Conservation (phyloP, 192 early-diverging fungal species). For the Irineochytrium annulatum region DNA sequence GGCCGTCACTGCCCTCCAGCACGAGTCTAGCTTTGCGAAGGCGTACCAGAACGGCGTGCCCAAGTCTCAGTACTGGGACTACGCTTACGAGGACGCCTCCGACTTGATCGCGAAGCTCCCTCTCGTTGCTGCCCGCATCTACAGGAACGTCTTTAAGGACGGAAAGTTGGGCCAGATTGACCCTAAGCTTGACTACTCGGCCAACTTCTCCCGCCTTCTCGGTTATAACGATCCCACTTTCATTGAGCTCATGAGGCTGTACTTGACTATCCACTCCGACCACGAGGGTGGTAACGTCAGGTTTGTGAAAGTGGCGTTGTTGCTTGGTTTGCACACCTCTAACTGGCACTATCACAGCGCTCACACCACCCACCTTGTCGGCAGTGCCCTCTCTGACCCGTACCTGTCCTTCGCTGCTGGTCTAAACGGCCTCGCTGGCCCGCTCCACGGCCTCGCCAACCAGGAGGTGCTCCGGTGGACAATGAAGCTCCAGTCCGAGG, state of each 20-base stretch:
- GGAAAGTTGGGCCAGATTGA: conserved; percentile 88
- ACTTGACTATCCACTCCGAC: conserved; percentile 99
- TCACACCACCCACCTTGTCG: conserved; percentile 94
- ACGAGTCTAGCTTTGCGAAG: conserved; percentile 95
- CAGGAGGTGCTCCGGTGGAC: conserved; percentile 99
- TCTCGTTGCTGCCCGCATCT: conserved; percentile 94
- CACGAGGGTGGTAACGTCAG: conserved; percentile 99
- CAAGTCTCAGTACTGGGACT: conserved; percentile 96
- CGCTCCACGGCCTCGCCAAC: conserved; percentile 99
- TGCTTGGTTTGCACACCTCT: neutral
- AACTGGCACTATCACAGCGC: conserved; percentile 49
- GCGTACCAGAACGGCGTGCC: conserved; percentile 89
- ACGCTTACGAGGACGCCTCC: conserved; percentile 93
- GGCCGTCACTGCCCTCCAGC: conserved; percentile 95
- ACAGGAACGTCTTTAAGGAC: conserved; percentile 98
- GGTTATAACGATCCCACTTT: conserved; percentile 89
- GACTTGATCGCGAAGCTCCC: conserved; percentile 99
- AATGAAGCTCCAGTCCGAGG: conserved; percentile 82
- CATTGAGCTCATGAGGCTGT: conserved; percentile 96
- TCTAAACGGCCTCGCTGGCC: conserved; percentile 96
- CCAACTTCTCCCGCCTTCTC: conserved; percentile 91
- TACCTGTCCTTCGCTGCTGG: conserved; percentile 96
- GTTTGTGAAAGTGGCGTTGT: conserved; percentile 14
- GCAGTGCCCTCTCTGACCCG: conserved; percentile 95
- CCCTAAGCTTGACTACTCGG: conserved; percentile 84